These are phyloP conservation scores for Candida morakotiae DNA, from an alignment of 805 yeast species.

Conservation along the genomic window DNA sequence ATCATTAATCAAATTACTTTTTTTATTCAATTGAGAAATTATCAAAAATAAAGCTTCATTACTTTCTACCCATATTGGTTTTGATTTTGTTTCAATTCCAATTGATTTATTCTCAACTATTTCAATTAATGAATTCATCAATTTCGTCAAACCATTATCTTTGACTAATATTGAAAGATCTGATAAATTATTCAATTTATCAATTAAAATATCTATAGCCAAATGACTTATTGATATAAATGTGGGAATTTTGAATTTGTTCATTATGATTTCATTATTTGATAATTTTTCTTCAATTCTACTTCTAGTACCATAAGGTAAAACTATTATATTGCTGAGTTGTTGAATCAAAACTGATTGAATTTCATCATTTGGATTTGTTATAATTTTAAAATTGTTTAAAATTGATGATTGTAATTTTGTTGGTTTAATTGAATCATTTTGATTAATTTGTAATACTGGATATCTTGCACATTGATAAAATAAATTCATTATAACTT, in stretches of 20 bases:
- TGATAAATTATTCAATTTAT: constrained; percentile 24
- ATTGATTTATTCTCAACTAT: constrained; percentile 38
- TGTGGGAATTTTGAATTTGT: constrained; percentile 49
- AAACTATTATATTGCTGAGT: constrained; percentile 46
- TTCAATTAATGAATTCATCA: constrained; percentile 50
- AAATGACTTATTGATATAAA: constrained; percentile 56
- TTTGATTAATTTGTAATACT: constrained; percentile 52
- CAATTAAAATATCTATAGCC: constrained; percentile 39
- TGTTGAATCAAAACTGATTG: constrained; percentile 50
- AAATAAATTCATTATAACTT: constrained; percentile 52
- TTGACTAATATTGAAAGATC: constrained; percentile 35
- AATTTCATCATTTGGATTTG: constrained; percentile 26
- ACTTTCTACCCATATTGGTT: constrained; percentile 50
- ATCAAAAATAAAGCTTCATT: constrained; percentile 36
- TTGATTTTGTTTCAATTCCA: constrained; percentile 14
- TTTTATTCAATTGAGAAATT: constrained; percentile 24
- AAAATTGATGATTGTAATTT: constrained; percentile 60
- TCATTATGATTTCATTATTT: constrained; percentile 25
- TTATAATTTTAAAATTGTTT: constrained; percentile 37
- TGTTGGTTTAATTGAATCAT: constrained; percentile 52
- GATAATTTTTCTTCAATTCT: constrained; percentile 52
- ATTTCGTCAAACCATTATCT: constrained; percentile 43
- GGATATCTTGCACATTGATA: constrained; percentile 71
- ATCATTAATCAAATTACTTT: constrained; percentile 8
- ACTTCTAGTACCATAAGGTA: constrained; percentile 61